A percentile compares a stretch with the other conserved stretches of the same genome.
Evolutionary conservation across 768 basidiomycete species (phyloP).

Genomic region (Lactarius hatsudake): DNA sequence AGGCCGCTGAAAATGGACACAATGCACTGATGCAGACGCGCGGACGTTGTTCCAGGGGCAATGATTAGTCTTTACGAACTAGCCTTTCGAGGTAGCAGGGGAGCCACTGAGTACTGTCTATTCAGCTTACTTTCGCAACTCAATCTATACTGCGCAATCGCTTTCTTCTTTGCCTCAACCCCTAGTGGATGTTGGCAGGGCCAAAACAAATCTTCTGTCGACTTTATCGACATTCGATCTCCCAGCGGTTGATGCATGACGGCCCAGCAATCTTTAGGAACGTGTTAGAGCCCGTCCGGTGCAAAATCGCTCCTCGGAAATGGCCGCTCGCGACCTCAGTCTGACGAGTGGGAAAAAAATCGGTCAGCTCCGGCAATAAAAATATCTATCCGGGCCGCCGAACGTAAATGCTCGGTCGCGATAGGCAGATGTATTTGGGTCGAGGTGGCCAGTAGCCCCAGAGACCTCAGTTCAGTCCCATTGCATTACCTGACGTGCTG

Average conservation of each 20-base stretch:
- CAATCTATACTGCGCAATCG: background rate
- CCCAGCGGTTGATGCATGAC: background rate
- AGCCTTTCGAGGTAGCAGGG: background rate
- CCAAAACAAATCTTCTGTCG: background rate
- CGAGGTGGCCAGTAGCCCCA: too few species aligned
- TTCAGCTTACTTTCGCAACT: background rate
- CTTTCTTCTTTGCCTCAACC: background rate
- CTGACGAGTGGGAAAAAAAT: too few species aligned
- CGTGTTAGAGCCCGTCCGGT: too few species aligned
- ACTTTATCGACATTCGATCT: background rate
- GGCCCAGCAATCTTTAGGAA: background rate
- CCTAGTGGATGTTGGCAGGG: background rate
- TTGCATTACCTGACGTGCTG: too few species aligned
- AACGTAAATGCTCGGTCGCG: too few species aligned
- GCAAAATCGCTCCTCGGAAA: too few species aligned
- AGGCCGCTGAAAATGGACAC: background rate
- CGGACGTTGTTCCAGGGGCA: background rate
- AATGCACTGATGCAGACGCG: background rate
- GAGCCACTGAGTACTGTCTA: too few species aligned
- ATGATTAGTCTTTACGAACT: background rate
- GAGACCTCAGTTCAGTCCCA: too few species aligned
- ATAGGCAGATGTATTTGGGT: too few species aligned
- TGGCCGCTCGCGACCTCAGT: too few species aligned
- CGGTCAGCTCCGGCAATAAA: too few species aligned
- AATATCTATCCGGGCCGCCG: too few species aligned